Percentiles rank a stretch among this genome's conserved stretches.
Conservation (phyloP, 2,329 filamentous ascomycete genomes). For the Paraconiothyrium sp. region DNA sequence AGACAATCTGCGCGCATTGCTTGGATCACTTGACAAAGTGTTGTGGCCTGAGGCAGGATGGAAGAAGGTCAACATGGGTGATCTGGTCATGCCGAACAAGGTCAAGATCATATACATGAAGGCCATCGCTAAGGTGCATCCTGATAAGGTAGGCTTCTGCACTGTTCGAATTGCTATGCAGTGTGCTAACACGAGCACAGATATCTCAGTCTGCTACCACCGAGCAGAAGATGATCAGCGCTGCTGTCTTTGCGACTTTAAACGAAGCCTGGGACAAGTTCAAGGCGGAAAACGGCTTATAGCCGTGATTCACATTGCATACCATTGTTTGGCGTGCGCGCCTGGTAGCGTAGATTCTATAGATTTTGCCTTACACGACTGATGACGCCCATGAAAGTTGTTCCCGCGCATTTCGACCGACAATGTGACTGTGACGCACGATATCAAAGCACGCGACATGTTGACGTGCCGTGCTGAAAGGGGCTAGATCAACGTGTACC, state of each 20-base stretch:
- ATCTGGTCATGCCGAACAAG: slow-evolving; percentile 90
- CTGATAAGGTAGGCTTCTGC: slow-evolving; percentile 85
- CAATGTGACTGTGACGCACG: too few species aligned
- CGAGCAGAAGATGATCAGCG: slow-evolving; percentile 73
- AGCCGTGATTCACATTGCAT: neutral
- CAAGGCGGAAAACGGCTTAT: slow-evolving; percentile 69
- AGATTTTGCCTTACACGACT: slow-evolving; percentile 16
- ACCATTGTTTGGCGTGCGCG: neutral
- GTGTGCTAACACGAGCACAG: slow-evolving; percentile 41
- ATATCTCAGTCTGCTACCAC: slow-evolving; percentile 71
- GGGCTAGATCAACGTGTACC: slow-evolving; percentile 15
- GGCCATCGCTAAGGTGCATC: slow-evolving; percentile 97
- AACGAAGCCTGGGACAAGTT: slow-evolving; percentile 77
- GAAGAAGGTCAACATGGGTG: slow-evolving; percentile 96
- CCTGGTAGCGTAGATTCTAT: neutral
- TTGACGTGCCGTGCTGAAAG: neutral
- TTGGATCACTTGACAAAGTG: slow-evolving; percentile 87
- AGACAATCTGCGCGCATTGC: slow-evolving; percentile 87
- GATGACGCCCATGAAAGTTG: neutral
- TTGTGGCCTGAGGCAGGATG: slow-evolving; percentile 92
- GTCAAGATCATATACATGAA: slow-evolving; percentile 99
- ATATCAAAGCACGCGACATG: neutral
- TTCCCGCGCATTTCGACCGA: neutral
- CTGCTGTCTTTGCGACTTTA: slow-evolving; percentile 70
- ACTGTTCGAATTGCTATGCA: neutral